Conservation (phyloP, 176 grass and related monocot species). For the Bonia amplexicaulis region DNA sequence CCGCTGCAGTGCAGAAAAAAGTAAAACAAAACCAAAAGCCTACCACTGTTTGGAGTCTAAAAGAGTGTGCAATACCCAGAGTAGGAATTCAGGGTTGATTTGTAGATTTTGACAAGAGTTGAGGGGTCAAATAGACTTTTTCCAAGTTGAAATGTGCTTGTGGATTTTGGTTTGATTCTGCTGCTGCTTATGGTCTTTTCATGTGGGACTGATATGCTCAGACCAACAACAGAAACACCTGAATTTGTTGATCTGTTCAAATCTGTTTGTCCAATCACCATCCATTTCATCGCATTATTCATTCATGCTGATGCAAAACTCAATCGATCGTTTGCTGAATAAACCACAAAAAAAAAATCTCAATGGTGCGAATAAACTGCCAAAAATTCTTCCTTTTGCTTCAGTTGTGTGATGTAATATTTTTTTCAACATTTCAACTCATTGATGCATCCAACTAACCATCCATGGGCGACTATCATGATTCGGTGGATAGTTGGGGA, state of each 20-base stretch:
- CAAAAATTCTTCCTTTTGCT: not conserved
- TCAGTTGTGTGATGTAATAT: not conserved
- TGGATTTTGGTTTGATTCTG: constrained; percentile 16
- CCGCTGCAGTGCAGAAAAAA: too few relatives aligned
- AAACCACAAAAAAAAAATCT: too few relatives aligned
- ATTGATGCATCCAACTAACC: not conserved
- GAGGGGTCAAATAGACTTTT: too few relatives aligned
- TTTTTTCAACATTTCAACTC: not conserved
- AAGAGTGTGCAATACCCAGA: too few relatives aligned
- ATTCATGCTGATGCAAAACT: not conserved
- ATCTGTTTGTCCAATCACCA: not conserved
- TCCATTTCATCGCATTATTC: not conserved
- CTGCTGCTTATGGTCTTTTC: not conserved
- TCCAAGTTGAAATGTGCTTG: not conserved
- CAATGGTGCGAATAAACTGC: too few relatives aligned
- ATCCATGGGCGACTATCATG: not conserved
- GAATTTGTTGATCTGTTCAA: not conserved
- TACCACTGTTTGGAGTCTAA: too few relatives aligned
- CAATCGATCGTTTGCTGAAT: not conserved
- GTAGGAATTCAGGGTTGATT: too few relatives aligned
- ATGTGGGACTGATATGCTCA: not conserved
- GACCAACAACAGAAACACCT: not conserved
- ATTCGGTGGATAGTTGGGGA: not conserved
- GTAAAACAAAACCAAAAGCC: too few relatives aligned
- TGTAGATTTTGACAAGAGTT: too few relatives aligned